phyloP scores from a whole-genome alignment of 2,329 filamentous ascomycete species.

The Penicillium corylophilum region DNA sequence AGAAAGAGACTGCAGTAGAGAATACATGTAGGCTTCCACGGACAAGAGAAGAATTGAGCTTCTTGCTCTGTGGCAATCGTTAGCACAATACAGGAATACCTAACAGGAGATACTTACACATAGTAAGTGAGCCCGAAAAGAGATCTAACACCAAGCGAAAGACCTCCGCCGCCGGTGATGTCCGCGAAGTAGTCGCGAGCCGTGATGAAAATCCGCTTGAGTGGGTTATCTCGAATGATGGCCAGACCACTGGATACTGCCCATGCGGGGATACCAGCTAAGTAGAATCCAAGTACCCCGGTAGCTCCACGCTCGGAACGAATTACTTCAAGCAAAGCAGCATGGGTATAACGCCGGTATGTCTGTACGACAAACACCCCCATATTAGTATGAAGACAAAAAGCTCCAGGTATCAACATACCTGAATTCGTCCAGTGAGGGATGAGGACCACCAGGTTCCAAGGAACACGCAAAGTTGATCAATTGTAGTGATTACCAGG shows the following conservation, averaged over 20 bases:
- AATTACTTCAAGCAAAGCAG: slow-evolving; percentile 38
- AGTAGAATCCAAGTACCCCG: slow-evolving; percentile 40
- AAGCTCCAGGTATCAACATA: slow-evolving; percentile 17
- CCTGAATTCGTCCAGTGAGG: slow-evolving; percentile 39
- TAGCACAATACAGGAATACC: slow-evolving; percentile 10
- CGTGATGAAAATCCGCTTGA: slow-evolving; percentile 34
- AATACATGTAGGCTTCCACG: slow-evolving; percentile 45
- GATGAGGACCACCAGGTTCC: slow-evolving; percentile 44
- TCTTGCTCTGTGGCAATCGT: slow-evolving; percentile 31
- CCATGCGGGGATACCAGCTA: slow-evolving; percentile 44
- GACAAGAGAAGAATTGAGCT: slow-evolving; percentile 38
- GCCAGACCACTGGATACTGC: slow-evolving; percentile 37
- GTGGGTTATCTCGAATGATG: slow-evolving; percentile 39
- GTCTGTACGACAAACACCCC: slow-evolving; percentile 27
- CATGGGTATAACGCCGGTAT: slow-evolving; percentile 38
- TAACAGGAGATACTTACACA: slow-evolving; percentile 22
- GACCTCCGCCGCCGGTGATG: slow-evolving; percentile 23
- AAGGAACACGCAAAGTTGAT: slow-evolving; percentile 43
- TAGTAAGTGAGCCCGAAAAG: slow-evolving; percentile 30
- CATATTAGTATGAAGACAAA: slow-evolving; percentile 2
- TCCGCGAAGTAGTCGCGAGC: slow-evolving; percentile 28
- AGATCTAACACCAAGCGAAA: slow-evolving; percentile 27
- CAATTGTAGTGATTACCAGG: slow-evolving; percentile 41
- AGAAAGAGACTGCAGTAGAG: slow-evolving; percentile 43
- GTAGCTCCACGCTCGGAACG: slow-evolving; percentile 34